Base-by-base conservation (phyloP, 495 filamentous ascomycete species). In the Opeltia flavorubescens region DNA sequence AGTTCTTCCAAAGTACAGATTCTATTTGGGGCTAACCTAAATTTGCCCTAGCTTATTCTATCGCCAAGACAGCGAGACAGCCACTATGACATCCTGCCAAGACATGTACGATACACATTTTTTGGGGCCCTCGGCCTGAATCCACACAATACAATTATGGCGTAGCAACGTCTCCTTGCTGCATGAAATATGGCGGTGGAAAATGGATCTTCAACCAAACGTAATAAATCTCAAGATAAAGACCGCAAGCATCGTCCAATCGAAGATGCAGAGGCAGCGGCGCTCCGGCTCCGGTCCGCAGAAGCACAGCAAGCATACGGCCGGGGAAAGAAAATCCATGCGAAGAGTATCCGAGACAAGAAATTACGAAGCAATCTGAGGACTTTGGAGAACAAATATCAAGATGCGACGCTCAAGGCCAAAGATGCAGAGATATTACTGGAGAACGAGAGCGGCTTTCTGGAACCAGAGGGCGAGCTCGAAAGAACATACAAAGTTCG, bases 371-470 rank as follows among this genome's bases (percentile, higher is more conserved):
- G 77, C 3, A 94, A 84, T 55, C 68, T 98, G 4, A 78, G 75
- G 51, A 68, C 68, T 12, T 71, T 95, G 40, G 91, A 98, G 57
- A 66, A 64, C 40, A 88, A 85, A 59, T 88, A 89, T 63, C 77
- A 88, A 61, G 74, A 80, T 56, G 89, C 89, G 2, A 65, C 81
- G 0, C 62, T 91, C 7, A 78, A 80, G 59, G 85, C 89, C 4
- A 86, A 89, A 59, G 88, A 96, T 77, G 86, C 88, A 5, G 93
- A 96, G 67, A 94, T 96, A 50, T 69, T 98, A 36, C 75, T 89
- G 30, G 89, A 95, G 60, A 84, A 94, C 56, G 71, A 79, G n/a
- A 68, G 73, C 17, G 91, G 91, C 5, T 91, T 91, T 53, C 63
- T 98, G 30, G 84, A 96, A 61, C 76, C 93, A 11, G 93, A 98